Evolutionary conservation across 2,329 filamentous ascomycete species (phyloP), one percentile per base, ranked within the genome.

Genomic region (Alternaria alternata): DNA sequence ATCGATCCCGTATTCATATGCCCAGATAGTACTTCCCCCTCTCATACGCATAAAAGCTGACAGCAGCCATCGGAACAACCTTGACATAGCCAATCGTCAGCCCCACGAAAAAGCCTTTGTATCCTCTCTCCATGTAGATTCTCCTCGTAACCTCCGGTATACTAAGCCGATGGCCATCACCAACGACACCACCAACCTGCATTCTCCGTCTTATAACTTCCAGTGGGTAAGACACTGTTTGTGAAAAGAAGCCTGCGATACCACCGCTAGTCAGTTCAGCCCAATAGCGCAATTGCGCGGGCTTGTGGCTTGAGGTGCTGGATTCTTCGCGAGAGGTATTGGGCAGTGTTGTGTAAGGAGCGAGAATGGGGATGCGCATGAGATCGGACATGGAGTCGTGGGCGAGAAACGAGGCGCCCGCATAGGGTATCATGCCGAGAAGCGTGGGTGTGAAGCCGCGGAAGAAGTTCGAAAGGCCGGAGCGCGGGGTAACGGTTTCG

Each of bases 1-100:
- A 3, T 69, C 49, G 81, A 57, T 0, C 8, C 30, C 2, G 5
- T 0, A 5, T 18, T 49, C 9, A 20, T 38, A 86, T 86, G 8
- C 83, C 83, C 46, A 86, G 75, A 62, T 81, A 84, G 76, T 81
- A 80, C 71, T 90, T 90, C 53, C 84, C 83, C 60, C 88, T 81
- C 75, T 90, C 88, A 72, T 90, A 91, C 18, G 88, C 87, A 73
- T 86, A 89, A 76, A 91, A 91, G 64, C 86, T 86, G 16, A 86
- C 87, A 12, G 95, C 95, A 28, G 82, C 88, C 92, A 99, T 91
- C 4, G 95, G 95, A 63, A 97, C 85, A 52, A 98, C 88, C 82
- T 99, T 99, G 73, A 93, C 87, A 78, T 98, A 99, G 7, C 95
- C 95, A 78, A 99, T 97, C 1, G 91, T 92, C 76, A 99, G 81